Base-by-base conservation (phyloP, 495 filamentous ascomycete genomes). In the Penicillium antarcticum region DNA sequence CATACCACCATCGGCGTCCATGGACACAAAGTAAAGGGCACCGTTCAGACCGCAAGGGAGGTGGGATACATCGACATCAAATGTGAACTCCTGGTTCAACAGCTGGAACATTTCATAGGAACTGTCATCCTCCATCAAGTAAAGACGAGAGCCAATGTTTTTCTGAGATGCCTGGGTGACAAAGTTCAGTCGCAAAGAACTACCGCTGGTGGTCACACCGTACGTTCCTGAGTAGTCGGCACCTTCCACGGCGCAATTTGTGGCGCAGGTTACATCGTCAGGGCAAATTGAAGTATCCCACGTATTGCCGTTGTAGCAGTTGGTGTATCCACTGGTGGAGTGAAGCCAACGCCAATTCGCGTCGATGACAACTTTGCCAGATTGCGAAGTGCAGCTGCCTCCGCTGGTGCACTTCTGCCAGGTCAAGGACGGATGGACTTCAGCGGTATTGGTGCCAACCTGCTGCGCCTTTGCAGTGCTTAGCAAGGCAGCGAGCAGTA, bases 31-130 rank as follows among this genome's bases (percentile, higher is more conserved):
- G 60, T 88, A 88, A 14, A 88, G 64, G 9, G 85, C 85, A 46
- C 86, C 85, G 67, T 89, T 87, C 61, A 82, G 73, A 34, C 85
- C 85, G 50, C 85, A 88, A 6, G 82, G 79, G 17, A 87, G 67
- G 23, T 80, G 71, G 19, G 76, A 80, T 31, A 83, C 69, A 47
- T 88, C 84, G 1, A 86, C 83, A 43, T 84, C 81, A 52, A 88
- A 87, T n/a, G 78, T 79, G 53, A 88, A 72, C 67, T 88, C 85
- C 51, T 74, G 62, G 52, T 77, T 75, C 40, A 80, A 54, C 4
- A 85, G 67, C 39, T 79, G 67, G 52, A 86, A 70, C 37, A 75
- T 71, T 62, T 84, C 69, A 58, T 88, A 88, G 24, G 75, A 74
- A 16, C 59, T 68, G n/a, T 74, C 68, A 23, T 67, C 62, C 14